These are phyloP conservation scores for Cenchrus americanus DNA, from an alignment of 176 grass and related monocot genomes.

Conservation along the genomic window DNA sequence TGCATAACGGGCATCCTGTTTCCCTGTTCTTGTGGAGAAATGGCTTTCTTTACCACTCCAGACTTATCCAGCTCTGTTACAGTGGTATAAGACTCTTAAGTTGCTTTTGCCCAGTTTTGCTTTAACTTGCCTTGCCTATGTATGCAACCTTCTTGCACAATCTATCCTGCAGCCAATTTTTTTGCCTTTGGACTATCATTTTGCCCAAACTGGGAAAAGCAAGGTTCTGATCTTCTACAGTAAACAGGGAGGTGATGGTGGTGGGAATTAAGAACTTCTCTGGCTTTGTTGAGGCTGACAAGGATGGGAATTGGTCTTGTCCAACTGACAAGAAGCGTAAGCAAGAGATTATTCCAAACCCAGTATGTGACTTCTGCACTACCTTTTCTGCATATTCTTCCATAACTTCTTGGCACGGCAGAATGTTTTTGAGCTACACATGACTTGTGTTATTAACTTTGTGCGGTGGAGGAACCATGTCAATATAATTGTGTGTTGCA, in stretches of 20 bases:
- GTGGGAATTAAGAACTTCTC: conserved; percentile 73
- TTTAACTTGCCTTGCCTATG: not conserved
- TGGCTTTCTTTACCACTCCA: not conserved
- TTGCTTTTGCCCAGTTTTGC: not conserved
- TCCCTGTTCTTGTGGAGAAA: not conserved
- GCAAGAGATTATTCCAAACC: conserved; percentile 59
- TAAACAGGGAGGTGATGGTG: conserved; percentile 84
- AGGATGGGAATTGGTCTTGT: conserved; percentile 80
- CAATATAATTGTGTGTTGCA: not conserved
- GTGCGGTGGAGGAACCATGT: not conserved
- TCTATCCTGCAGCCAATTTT: not conserved
- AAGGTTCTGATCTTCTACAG: conserved; percentile 18
- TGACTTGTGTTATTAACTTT: conserved; percentile 18
- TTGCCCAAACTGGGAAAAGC: conserved; percentile 21
- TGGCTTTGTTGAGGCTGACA: conserved; percentile 71
- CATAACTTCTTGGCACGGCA: not conserved
- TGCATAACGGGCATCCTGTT: not conserved
- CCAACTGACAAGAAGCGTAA: conserved; percentile 69
- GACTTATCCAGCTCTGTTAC: not conserved
- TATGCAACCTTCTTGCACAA: not conserved
- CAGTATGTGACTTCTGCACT: conserved; percentile 49
- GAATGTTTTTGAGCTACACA: not conserved
- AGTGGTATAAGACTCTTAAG: too few species aligned
- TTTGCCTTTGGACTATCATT: not conserved
- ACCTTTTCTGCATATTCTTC: not conserved